These are phyloP conservation scores for Babesia sp. DNA, from an alignment of 169 alveolate genomes.

Conservation along the genomic window DNA sequence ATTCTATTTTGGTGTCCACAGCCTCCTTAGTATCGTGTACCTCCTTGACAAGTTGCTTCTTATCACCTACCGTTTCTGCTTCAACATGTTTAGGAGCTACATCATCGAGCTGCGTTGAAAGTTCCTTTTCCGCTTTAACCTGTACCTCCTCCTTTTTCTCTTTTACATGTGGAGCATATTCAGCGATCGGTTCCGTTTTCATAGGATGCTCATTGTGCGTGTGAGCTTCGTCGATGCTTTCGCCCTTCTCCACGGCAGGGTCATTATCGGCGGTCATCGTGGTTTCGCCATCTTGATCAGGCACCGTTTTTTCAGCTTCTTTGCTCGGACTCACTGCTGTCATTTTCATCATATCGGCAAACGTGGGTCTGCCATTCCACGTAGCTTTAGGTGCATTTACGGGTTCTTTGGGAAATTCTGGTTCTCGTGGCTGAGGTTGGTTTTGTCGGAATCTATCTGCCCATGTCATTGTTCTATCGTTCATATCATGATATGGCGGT, in stretches of 20 bases:
- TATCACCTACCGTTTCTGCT: too few species aligned
- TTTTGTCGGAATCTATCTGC: conserved; percentile 49
- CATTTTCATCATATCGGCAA: conserved; percentile 15
- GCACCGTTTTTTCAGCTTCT: too few species aligned
- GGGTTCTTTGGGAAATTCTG: conserved; percentile 8
- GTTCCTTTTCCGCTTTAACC: neutral
- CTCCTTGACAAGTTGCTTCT: too few species aligned
- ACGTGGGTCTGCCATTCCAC: conserved; percentile 30
- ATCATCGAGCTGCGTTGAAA: neutral
- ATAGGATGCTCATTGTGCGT: too few species aligned
- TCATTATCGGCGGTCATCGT: too few species aligned
- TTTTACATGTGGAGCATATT: neutral
- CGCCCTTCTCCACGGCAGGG: too few species aligned
- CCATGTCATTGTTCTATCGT: conserved; percentile 37
- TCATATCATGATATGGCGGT: neutral
- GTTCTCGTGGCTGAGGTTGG: neutral
- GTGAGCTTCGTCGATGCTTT: too few species aligned
- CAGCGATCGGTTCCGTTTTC: neutral
- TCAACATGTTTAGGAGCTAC: neutral
- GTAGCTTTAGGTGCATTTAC: neutral
- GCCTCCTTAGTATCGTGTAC: too few species aligned
- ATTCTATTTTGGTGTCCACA: neutral
- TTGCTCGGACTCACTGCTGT: neutral
- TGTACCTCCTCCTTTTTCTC: neutral
- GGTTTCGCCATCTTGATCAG: too few species aligned